These are phyloP conservation scores for Nemania serpens DNA, from an alignment of 2,329 filamentous ascomycete species.

Conservation along the genomic window DNA sequence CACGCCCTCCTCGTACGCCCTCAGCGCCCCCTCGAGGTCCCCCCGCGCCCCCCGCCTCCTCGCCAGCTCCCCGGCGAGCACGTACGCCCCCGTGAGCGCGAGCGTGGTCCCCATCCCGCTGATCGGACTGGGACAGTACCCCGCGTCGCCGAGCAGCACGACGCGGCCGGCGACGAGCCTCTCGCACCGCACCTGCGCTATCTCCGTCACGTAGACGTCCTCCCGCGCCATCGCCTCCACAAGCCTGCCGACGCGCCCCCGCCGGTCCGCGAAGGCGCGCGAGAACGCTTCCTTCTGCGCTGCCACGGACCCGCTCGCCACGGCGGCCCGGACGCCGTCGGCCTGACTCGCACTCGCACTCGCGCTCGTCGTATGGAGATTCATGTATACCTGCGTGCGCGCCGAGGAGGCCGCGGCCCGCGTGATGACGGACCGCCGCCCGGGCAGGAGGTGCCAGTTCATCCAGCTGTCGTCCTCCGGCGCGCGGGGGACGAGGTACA, in stretches of 20 bases:
- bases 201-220: constrained; percentile 53
- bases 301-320: constrained; percentile 13
- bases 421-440: constrained; percentile 45
- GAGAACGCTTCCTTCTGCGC: constrained; percentile 34
- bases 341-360: background rate
- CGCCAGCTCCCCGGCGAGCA: constrained; percentile 59
- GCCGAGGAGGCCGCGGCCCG: constrained; percentile 36
- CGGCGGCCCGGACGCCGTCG: background rate
- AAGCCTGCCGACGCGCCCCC: constrained; percentile 8
- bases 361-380: constrained; percentile 8
- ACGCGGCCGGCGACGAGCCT: constrained; percentile 52
- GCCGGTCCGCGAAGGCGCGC: constrained; percentile 41
- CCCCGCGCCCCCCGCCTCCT: constrained; percentile 30
- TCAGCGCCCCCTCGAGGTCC: constrained; percentile 43
- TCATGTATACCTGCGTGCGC: constrained; percentile 45
- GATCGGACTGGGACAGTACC: constrained; percentile 52
- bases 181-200: constrained; percentile 52
- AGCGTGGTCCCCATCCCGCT: constrained; percentile 58
- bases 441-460: constrained; percentile 43
- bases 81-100: constrained; percentile 56
- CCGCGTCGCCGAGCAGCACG: constrained; percentile 60
- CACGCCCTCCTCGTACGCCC: constrained; percentile 50
- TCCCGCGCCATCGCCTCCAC: constrained; percentile 28
- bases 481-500: constrained; percentile 46
- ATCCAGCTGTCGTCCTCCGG: constrained; percentile 38